Evolutionary conservation across 202 grass and related monocot species (phyloP).

Genomic region (Panicum virgatum): DNA sequence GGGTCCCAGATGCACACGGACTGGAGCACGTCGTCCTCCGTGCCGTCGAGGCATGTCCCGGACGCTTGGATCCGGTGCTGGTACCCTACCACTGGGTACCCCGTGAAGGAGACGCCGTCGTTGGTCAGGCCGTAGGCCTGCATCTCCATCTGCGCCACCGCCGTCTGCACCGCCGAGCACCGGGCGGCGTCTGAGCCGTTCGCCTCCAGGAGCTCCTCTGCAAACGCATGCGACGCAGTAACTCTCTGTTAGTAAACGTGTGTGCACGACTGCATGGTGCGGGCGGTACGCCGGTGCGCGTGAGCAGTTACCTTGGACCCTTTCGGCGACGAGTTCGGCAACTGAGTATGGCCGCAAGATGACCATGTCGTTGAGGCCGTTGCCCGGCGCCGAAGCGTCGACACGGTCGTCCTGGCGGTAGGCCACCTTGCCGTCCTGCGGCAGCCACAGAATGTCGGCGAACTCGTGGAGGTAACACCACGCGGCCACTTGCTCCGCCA

Average conservation of each 20-base stretch:
- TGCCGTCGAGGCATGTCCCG: constrained; percentile 31
- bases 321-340: neutral
- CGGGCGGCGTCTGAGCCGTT: neutral
- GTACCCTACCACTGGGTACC: constrained; percentile 55
- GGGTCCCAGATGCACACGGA: constrained; percentile 64
- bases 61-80: constrained; percentile 57
- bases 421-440: constrained; percentile 34
- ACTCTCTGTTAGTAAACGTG: too few relatives aligned
- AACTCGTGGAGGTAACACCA: constrained; percentile 41
- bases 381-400: neutral
- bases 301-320: neutral
- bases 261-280: too few relatives aligned
- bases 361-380: constrained; percentile 41
- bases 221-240: too few relatives aligned
- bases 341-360: neutral
- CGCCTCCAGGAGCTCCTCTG: constrained; percentile 38
- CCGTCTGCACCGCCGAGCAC: constrained; percentile 28
- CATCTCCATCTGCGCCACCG: neutral
- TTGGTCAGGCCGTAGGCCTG: constrained; percentile 58
- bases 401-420: constrained; percentile 45
- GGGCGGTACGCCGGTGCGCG: too few relatives aligned
- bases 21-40: constrained; percentile 52
- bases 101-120: constrained; percentile 52
- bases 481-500: neutral
- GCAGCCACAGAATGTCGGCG: constrained; percentile 43